Conservation (phyloP, 805 yeast genomes). For the Candida sakaeoensis region DNA sequence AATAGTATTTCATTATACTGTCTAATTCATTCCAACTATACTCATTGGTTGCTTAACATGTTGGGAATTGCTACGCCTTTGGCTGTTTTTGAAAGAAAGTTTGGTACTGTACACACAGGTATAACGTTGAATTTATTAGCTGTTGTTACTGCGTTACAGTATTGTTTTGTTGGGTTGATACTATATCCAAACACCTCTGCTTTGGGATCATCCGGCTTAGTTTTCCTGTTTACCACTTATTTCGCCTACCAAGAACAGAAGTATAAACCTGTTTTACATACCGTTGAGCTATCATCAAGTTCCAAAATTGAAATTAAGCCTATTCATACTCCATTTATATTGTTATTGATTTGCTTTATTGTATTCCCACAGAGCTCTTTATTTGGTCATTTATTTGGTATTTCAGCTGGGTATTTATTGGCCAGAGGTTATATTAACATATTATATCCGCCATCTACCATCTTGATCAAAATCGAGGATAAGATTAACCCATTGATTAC, state of each 20-base stretch:
- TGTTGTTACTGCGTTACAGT: constrained; percentile 62
- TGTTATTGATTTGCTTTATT: constrained; percentile 40
- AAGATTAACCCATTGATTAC: constrained; percentile 49
- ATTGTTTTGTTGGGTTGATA: constrained; percentile 47
- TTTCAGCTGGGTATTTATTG: constrained; percentile 62
- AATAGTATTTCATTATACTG: constrained; percentile 68
- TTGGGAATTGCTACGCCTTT: constrained; percentile 57
- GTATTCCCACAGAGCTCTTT: constrained; percentile 66
- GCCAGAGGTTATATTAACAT: constrained; percentile 53
- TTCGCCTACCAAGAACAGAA: constrained; percentile 47
- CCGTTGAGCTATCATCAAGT: constrained; percentile 13
- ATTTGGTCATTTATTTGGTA: constrained; percentile 69
- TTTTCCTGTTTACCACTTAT: constrained; percentile 63
- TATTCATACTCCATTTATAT: constrained; percentile 52
- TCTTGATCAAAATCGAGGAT: constrained; percentile 61
- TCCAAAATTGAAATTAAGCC: constrained; percentile 2
- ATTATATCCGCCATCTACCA: constrained; percentile 63
- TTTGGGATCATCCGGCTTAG: constrained; percentile 72
- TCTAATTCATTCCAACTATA: constrained; percentile 56
- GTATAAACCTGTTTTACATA: constrained; percentile 36
- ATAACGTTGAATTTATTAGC: constrained; percentile 71
- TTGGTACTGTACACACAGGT: constrained; percentile 87
- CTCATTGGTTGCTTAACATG: constrained; percentile 62
- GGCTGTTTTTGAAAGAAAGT: constrained; percentile 60
- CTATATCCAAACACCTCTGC: constrained; percentile 53